Percentiles rank a stretch among this genome's conserved stretches.
Conservation (phyloP, 495 filamentous ascomycete species). For the Daldinia grandis region DNA sequence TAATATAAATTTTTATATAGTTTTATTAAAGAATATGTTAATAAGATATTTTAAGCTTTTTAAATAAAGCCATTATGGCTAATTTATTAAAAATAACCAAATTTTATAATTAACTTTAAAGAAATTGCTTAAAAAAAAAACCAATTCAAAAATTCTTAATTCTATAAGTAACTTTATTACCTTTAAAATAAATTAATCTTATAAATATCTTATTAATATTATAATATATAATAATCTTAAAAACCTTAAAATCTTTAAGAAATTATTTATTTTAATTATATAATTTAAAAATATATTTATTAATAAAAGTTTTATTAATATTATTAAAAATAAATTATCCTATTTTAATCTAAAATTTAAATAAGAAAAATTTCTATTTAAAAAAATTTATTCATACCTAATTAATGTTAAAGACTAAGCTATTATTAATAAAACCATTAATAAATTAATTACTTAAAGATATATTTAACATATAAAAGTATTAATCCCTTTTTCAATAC, state of each 20-base stretch:
- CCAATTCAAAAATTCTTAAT: background rate
- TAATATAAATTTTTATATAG: background rate
- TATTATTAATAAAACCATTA: background rate
- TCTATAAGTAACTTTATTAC: background rate
- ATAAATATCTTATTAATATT: background rate
- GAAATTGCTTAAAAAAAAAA: background rate
- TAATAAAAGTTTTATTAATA: background rate
- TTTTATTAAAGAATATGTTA: background rate
- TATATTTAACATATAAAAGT: background rate
- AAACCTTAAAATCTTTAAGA: background rate
- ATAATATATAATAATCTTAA: constrained; percentile 8
- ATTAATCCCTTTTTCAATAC: background rate
- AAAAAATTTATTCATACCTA: background rate
- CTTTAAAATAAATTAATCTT: background rate
- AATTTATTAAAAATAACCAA: background rate
- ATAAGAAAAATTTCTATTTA: too few relatives aligned
- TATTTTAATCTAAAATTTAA: background rate
- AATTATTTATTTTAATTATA: background rate
- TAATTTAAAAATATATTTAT: background rate
- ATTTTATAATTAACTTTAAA: background rate
- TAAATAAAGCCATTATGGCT: background rate
- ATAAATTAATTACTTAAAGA: background rate
- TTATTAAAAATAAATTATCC: background rate
- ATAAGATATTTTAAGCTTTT: background rate
- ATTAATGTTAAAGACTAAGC: background rate